phyloP scores from a whole-genome alignment of 2,329 filamentous ascomycete species.

The Pyrenophora tritici-repentis region DNA sequence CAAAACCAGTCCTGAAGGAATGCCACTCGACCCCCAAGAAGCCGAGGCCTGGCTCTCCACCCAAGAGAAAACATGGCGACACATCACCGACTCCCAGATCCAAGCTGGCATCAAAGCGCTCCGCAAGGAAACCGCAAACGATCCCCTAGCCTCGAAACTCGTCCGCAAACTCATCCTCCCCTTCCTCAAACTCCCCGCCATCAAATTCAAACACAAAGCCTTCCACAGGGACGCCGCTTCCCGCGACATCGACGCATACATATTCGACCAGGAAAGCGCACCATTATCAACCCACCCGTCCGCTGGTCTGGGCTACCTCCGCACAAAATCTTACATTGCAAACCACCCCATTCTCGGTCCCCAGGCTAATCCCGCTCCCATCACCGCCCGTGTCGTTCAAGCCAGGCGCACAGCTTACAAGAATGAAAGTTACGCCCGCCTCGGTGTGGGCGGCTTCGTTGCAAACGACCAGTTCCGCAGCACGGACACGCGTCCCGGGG shows the following conservation, averaged over 20 bases:
- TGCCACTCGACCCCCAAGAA: conserved; percentile 29
- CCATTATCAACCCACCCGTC: conserved; percentile 67
- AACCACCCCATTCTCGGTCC: conserved; percentile 68
- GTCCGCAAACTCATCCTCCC: conserved; percentile 57
- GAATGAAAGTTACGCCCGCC: conserved; percentile 37
- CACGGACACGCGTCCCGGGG: conserved; percentile 35
- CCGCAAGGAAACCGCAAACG: conserved; percentile 53
- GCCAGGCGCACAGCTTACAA: conserved; percentile 25
- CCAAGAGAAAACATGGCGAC: conserved; percentile 34
- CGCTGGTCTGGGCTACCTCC: conserved; percentile 66
- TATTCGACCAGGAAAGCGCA: conserved; percentile 44
- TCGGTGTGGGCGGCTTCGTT: conserved; percentile 55
- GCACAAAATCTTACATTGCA: conserved; percentile 58
- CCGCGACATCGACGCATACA: conserved; percentile 33
- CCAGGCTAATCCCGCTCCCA: conserved; percentile 57
- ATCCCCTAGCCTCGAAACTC: conserved; percentile 56
- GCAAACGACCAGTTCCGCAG: conserved; percentile 45
- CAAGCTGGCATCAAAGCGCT: conserved; percentile 42
- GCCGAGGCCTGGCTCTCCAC: conserved; percentile 25
- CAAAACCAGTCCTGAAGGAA: conserved; percentile 15
- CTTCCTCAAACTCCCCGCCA: conserved; percentile 61
- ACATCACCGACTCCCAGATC: conserved; percentile 34
- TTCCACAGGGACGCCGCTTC: conserved; percentile 31
- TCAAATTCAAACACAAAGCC: conserved; percentile 32
- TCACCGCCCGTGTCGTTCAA: conserved; percentile 63